Base-by-base conservation (phyloP, 2,329 filamentous ascomycete species). In the Aspergillus bombycis region DNA sequence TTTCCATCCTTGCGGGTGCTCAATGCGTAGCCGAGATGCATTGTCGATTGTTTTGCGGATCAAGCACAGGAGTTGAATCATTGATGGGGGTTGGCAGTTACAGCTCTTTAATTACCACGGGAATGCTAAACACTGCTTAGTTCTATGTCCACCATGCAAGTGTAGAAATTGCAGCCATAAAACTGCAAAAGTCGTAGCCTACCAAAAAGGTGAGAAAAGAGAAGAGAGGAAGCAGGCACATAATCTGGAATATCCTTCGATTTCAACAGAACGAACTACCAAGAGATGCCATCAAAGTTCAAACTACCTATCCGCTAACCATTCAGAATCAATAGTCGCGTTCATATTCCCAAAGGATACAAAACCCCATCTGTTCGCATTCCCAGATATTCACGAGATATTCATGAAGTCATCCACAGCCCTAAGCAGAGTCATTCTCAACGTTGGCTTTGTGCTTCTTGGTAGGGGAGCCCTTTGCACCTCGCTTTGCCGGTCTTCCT, bases 391-490 rank as follows among this genome's bases (percentile, higher is more conserved):
- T 5, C 34, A 36, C 14, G 14, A 16, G 14, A 36, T 36, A 16
- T 7, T 6, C 34, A 36, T 6, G 14, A 16, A 6, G 16, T 36
- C 14, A 41, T 9, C 30, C 52, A n/a, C 21, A 53, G 21, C 9
- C 52, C n/a, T 54, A 34, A 16, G 30, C 10, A 12, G 11, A 38
- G 16, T 50, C 41, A 9, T 16, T 45, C 21, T 19, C 28, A 3
- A 41, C 38, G 14, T 41, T 30, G n/a, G 11, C 48, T 30, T 62
- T 58, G 4, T 19, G n/a, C 19, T 50, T 61, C 58, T 65, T 61
- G 14, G 41, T 14, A 32, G 30, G 41, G 4, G 41, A 6, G 1
- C 30, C 52, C 19, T 62, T 67, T 7, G 23, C 23, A 3, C 46
- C 57, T 1, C 30, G 32, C 32, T 36, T 54, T 3, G 21, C 56